Evolutionary conservation across 345 rosid species (phyloP), one percentile per base, ranked within the genome.

Genomic region (Salix suchowensis): DNA sequence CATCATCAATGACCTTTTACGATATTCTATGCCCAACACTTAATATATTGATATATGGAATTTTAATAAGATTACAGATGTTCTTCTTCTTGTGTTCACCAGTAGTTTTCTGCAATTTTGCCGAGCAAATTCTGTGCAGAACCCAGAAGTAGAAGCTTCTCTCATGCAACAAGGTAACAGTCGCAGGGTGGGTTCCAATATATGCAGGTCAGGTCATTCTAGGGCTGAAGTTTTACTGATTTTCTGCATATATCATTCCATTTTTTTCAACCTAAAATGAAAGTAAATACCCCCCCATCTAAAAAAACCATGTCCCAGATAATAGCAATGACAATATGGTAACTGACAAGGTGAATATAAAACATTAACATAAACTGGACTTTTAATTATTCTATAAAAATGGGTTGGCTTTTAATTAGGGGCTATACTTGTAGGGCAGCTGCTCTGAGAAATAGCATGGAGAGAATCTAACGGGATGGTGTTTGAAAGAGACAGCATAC

Each of bases 1-100:
- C 67, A 74, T 65, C 70, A 46, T 71, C 21, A 65, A 74, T 42
- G 40, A 39, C 44, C 69, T 44, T 74, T 64, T 61, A 13, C 39
- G 13, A 7, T 12, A 61, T 73, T 42, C 10, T 40, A 7, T 44
- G 46, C 23, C 23, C 18, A 26, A 11, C 28, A 19, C 10, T 61
- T 26, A 14, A 36, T 39, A 4, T 18, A 21, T 39, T 39, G 24
- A 39, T 68, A 10, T 9, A 40, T 68, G 71, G 70, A 68, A 39
- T 68, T 40, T 32, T 28, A 68, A 39, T 68, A n/a, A n/a, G 15
- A 36, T 23, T 68, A 18, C 32, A 40, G 23, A 46, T 46, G 26
- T 23, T 42, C 70, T 39, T 40, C 28, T 40, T 44, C 40, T 58
- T 21, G 64, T 58, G 28, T 40, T 40, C 24, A 42, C 28, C 23